Conservation (phyloP, 2,329 filamentous ascomycete species). For the Diatrype stigma region DNA sequence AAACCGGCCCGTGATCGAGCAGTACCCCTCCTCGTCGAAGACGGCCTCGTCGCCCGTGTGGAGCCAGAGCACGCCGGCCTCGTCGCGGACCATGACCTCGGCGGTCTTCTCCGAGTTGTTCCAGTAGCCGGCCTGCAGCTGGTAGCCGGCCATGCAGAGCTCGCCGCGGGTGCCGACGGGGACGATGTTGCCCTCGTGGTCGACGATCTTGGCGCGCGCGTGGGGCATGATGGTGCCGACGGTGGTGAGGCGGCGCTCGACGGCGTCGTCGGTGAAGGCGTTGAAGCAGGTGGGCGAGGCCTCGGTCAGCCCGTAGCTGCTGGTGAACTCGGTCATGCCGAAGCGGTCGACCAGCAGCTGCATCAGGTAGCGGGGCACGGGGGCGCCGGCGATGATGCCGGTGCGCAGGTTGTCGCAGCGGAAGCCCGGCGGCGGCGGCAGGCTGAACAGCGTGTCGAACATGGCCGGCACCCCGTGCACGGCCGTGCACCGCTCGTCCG, state of each 20-base stretch:
- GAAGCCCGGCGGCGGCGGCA: conserved; percentile 39
- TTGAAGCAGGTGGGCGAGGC: conserved; percentile 79
- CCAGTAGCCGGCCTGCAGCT: conserved; percentile 64
- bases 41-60: conserved; percentile 68
- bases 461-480: conserved; percentile 81
- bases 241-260: conserved; percentile 62
- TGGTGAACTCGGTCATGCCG: conserved; percentile 71
- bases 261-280: conserved; percentile 67
- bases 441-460: conserved; percentile 63
- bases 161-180: conserved; percentile 67
- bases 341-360: conserved; percentile 65
- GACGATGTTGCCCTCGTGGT: conserved; percentile 60
- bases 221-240: conserved; percentile 76
- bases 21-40: conserved; percentile 65
- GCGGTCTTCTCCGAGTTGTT: conserved; percentile 72
- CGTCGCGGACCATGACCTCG: conserved; percentile 51
- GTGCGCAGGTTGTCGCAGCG: conserved; percentile 58
- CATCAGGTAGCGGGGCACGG: conserved; percentile 72
- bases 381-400: conserved; percentile 74
- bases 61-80: conserved; percentile 54
- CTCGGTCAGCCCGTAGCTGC: conserved; percentile 71
- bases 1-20: conserved; percentile 69
- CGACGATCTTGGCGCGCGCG: conserved; percentile 71
- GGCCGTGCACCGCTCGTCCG: conserved; percentile 65
- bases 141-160: conserved; percentile 74